A percentile compares a stretch with the other conserved stretches of the same genome.
phyloP scores from a whole-genome alignment of 257 asterid species.

The Solanum arcanum region DNA sequence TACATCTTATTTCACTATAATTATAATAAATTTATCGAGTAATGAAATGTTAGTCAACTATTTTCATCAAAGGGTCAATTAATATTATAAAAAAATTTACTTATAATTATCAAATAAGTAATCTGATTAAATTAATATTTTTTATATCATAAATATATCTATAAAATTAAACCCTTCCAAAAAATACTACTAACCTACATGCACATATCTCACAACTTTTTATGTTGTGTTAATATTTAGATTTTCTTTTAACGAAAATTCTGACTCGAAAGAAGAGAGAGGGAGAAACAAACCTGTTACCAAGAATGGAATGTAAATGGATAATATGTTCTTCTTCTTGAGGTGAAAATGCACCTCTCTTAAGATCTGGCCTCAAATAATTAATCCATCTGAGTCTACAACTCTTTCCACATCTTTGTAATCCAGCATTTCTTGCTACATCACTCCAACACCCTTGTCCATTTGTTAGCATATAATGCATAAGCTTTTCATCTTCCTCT shows the following conservation, averaged over 20 bases:
- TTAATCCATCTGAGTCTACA: slow-evolving; percentile 56
- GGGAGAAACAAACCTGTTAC: slow-evolving; percentile 30
- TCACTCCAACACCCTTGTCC: slow-evolving; percentile 66
- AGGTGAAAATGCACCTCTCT: slow-evolving; percentile 48
- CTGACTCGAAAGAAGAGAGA: neutral
- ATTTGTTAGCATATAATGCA: slow-evolving; percentile 42
- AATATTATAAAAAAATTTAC: neutral
- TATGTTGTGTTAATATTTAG: neutral
- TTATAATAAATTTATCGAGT: neutral
- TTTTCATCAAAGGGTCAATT: neutral
- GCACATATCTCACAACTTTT: neutral
- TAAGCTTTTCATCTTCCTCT: slow-evolving; percentile 42
- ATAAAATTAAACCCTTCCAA: neutral
- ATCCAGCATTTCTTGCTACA: slow-evolving; percentile 49
- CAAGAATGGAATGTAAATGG: slow-evolving; percentile 53
- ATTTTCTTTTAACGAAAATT: neutral
- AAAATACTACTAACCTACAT: neutral
- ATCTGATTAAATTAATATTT: neutral
- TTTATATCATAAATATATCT: neutral
- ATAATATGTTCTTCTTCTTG: slow-evolving; percentile 52
- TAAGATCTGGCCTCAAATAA: slow-evolving; percentile 50
- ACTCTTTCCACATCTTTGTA: slow-evolving; percentile 52
- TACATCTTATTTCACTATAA: neutral
- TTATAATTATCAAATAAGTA: neutral
- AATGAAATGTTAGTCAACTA: neutral